Base-by-base conservation (phyloP, 164 flowering plant genomes). In the Dillenia turbinata region DNA sequence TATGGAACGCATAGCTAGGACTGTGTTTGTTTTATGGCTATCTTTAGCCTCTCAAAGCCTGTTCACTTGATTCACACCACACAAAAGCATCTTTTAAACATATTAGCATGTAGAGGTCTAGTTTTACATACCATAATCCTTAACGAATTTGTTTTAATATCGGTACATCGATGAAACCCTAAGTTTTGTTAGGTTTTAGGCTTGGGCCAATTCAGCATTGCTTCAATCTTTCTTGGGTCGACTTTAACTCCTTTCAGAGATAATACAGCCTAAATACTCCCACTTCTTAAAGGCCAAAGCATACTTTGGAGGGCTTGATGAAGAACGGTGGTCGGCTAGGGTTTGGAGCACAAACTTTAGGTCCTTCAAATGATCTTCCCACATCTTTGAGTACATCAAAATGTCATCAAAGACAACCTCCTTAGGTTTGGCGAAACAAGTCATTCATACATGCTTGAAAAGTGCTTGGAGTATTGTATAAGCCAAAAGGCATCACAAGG, bases 91-190 rank as follows among this genome's bases (percentile, higher is more conserved):
- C 22, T 19, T 48, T 10, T 60, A n/a, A 60, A 9, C 1, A 46
- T 52, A 22, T 16, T 6, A 9, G 40, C 49, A 4, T n/a, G n/a
- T n/a, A 60, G 14, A 2, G 45, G 53, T 16, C 10, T 8, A 11
- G 8, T 15, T 1, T 5, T 49, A 9, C 2, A n/a, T 48, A 19
- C 13, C 63, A 60, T 47, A 60, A 47, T 46, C 12, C 33, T 26
- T 46, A 4, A 58, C 14, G 12, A 58, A 58, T 12, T 10, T 44
- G 10, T 40, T 2, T 14, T 60, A 48, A n/a, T 60, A 60, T 2
- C 52, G 12, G 63, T 33, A 60, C 10, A 8, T 44, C 53, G 10
- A 60, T 1, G 63, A 60, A 60, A 9, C 52, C 53, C n/a, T 14
- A 12, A 60, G 8, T 8, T 13, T 15, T 22, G 47, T 48, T 40